Conservation (phyloP, 306 rosid genomes). For the Cicer arietinum region DNA sequence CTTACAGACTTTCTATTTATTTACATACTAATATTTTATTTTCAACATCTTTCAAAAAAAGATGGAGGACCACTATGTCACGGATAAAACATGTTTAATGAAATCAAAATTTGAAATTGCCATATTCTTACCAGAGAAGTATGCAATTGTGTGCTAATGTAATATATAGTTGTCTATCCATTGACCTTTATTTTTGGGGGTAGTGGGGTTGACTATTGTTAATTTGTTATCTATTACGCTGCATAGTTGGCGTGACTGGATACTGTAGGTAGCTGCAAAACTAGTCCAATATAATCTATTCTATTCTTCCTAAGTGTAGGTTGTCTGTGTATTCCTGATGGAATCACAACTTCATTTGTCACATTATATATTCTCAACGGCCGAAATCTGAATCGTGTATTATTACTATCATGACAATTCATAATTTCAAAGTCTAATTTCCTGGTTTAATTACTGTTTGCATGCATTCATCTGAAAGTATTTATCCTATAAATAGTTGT, state of each 20-base stretch:
- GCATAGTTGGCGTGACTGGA: conserved; percentile 23
- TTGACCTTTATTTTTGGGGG: conserved; percentile 2
- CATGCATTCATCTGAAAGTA: conserved; percentile 35
- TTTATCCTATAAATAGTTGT: conserved; percentile 33
- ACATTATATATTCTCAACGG: conserved; percentile 18
- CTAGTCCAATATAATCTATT: conserved; percentile 8
- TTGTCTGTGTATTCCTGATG: conserved; percentile 23
- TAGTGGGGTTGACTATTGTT: conserved; percentile 16
- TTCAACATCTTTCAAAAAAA: neutral
- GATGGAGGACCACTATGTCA: conserved; percentile 19
- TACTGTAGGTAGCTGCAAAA: conserved; percentile 31
- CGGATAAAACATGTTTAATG: conserved; percentile 23
- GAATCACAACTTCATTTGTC: conserved; percentile 25
- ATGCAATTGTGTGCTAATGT: conserved; percentile 23
- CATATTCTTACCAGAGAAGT: conserved; percentile 33
- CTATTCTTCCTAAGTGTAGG: conserved; percentile 5
- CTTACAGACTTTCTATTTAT: no score
- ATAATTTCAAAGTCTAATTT: conserved; percentile 23
- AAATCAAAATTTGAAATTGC: conserved; percentile 22
- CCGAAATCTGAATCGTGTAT: conserved; percentile 26
- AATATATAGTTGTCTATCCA: neutral
- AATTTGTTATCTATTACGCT: conserved; percentile 8
- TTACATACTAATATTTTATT: no score
- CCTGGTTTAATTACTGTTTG: conserved; percentile 36
- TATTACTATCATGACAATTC: conserved; percentile 35